Evolutionary conservation across 495 filamentous ascomycete genomes (phyloP), one percentile per base, ranked within the genome.

Genomic region (Xanthoparmelia taractica): DNA sequence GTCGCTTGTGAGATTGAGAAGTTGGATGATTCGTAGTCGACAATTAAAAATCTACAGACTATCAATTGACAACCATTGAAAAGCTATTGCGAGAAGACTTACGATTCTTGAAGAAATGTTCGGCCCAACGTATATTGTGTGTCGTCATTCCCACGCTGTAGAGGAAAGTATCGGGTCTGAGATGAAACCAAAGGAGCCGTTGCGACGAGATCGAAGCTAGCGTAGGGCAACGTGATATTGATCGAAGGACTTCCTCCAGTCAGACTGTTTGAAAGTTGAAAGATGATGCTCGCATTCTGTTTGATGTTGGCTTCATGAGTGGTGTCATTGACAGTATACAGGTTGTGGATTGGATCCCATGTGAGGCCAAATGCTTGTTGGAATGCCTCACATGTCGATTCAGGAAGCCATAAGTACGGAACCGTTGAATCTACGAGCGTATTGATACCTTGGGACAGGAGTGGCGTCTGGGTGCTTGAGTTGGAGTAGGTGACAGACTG

Each of bases 391-490:
- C 85, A 88, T 27, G 83, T 77, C 11, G 72, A 65, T 45, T 71
- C 63, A 15, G 86, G 86, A 13, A 89, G 79, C 84, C 84, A 88
- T 1, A 89, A 72, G 56, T 82, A 82, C 1, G 86, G 82, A 0
- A 86, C 84, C 1, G 84, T 82, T 31, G 82, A 82, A 68, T 88
- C 85, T 60, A 88, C 79, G 58, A 81, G 66, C n/a, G 81, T 82
- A 18, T 70, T 71, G 20, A 82, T 73, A 20, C 77, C 76, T 65
- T 81, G 63, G 18, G 76, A 72, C 10, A 86, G 72, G 13, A 75
- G 41, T 18, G 68, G 67, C 2, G 70, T 65, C 10, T 74, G 76
- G 34, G 71, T 71, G 57, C 67, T 72, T 6, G 65, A 63, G 38
- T 56, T 63, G 10, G 61, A 65, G 6, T 79, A 78, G 8, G 75